Conservation (phyloP, 352 stramenopile genomes). For the Phytophthora hibernalis region DNA sequence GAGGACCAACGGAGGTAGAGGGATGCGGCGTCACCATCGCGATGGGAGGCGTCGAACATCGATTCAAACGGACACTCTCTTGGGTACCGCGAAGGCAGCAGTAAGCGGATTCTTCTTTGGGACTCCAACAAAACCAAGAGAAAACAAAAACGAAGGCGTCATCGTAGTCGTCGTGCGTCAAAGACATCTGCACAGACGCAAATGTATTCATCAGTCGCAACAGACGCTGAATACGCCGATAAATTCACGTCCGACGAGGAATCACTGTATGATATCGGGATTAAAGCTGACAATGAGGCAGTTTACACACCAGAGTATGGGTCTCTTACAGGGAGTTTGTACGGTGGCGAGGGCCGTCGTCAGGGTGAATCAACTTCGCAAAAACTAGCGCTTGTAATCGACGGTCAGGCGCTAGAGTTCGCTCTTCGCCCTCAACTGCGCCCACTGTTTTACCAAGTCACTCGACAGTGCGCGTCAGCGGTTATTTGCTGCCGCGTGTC, state of each 20-base stretch:
- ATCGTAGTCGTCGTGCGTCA: conserved; percentile 14
- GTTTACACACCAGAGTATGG: conserved; percentile 32
- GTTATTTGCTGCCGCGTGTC: conserved; percentile 92
- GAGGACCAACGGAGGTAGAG: conserved; percentile 8
- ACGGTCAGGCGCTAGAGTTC: conserved; percentile 90
- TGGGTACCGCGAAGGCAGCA: conserved; percentile 30
- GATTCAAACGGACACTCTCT: conserved; percentile 27
- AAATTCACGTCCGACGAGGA: conserved; percentile 33
- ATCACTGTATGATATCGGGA: conserved; percentile 20
- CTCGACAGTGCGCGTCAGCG: conserved; percentile 64
- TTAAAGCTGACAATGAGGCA: conserved; percentile 26
- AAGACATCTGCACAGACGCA: conserved; percentile 23
- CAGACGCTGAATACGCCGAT: conserved; percentile 27
- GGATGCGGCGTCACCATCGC: conserved; percentile 8
- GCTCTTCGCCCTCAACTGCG: conserved; percentile 60
- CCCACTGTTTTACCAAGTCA: conserved; percentile 73
- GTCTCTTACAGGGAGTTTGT: conserved; percentile 29
- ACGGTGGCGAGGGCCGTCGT: conserved; percentile 4
- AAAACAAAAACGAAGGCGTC: conserved; percentile 32
- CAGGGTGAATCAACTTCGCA: conserved; percentile 6
- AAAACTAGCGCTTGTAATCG: conserved; percentile 90
- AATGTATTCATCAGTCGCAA: conserved; percentile 43
- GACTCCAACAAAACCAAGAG: conserved; percentile 14
- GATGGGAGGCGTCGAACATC: conserved; percentile 9
- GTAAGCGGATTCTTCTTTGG: conserved; percentile 28